These are phyloP conservation scores for Neonectria ditissima DNA, from an alignment of 2,329 filamentous ascomycete species.

Conservation along the genomic window DNA sequence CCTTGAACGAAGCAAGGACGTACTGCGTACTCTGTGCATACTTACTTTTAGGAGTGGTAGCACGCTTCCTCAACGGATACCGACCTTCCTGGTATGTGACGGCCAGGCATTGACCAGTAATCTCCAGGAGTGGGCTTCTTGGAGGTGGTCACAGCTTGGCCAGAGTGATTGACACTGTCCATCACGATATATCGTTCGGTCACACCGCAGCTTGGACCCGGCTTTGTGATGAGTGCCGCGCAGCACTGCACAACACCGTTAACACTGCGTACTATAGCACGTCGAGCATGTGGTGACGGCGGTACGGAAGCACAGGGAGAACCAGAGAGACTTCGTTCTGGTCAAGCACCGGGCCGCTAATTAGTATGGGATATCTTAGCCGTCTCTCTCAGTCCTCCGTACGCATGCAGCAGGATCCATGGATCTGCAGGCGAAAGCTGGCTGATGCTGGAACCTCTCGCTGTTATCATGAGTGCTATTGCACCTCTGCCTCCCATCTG, in stretches of 20 bases:
- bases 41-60: neutral
- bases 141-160: conserved; percentile 41
- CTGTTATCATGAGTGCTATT: conserved; percentile 17
- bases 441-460: conserved; percentile 12
- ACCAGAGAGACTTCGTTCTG: neutral
- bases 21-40: neutral
- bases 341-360: conserved; percentile 6
- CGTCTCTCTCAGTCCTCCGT: neutral
- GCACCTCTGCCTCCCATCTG: conserved; percentile 1
- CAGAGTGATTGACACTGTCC: conserved; percentile 20
- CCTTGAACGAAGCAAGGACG: neutral
- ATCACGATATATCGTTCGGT: conserved; percentile 26
- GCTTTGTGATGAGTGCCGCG: conserved; percentile 18
- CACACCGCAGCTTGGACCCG: conserved; percentile 26
- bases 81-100: conserved; percentile 23
- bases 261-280: conserved; percentile 9
- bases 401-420: conserved; percentile 7
- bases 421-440: conserved; percentile 13
- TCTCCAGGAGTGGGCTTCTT: conserved; percentile 41
- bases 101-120: conserved; percentile 44
- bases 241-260: neutral
- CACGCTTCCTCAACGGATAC: neutral
- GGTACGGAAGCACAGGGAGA: conserved; percentile 7
- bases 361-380: conserved; percentile 6
- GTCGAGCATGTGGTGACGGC: neutral